Evolutionary conservation across 768 basidiomycete genomes (phyloP).

Genomic region (Hypholoma sublateritium): DNA sequence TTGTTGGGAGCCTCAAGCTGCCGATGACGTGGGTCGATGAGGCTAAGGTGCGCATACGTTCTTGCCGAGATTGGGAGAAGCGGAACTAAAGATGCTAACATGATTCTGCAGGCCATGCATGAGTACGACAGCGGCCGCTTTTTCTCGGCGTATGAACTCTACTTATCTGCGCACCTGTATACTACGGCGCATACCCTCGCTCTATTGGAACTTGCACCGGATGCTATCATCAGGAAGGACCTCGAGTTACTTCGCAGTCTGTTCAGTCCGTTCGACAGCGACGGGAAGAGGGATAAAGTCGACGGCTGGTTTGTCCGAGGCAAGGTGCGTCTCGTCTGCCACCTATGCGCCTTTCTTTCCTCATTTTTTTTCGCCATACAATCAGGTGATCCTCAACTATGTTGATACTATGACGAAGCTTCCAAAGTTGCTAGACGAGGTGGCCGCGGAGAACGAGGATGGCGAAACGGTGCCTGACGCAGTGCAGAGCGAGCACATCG

Average conservation of each 20-base stretch:
- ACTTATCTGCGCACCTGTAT: constrained; percentile 67
- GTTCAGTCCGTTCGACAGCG: constrained; percentile 57
- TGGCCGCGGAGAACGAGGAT: constrained; percentile 37
- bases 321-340: constrained; percentile 48
- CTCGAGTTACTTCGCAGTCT: constrained; percentile 62
- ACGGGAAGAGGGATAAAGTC: constrained; percentile 45
- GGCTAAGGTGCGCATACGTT: constrained; percentile 60
- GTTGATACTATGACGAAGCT: constrained; percentile 60
- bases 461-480: constrained; percentile 40
- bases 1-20: constrained; percentile 75
- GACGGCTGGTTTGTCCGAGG: constrained; percentile 84
- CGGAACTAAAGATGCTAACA: constrained; percentile 2
- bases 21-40: constrained; percentile 89
- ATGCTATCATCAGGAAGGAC: constrained; percentile 75
- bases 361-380: neutral
- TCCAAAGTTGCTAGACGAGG: constrained; percentile 47
- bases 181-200: constrained; percentile 81
- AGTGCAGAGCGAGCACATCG: constrained; percentile 50
- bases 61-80: neutral
- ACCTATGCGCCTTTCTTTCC: neutral
- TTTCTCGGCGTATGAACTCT: constrained; percentile 76
- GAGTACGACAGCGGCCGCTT: constrained; percentile 60
- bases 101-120: constrained; percentile 55
- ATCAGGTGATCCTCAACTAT: constrained; percentile 72
- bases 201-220: constrained; percentile 84